Conservation (phyloP, 2,329 filamentous ascomycete genomes). For the Exophiala viscosa region DNA sequence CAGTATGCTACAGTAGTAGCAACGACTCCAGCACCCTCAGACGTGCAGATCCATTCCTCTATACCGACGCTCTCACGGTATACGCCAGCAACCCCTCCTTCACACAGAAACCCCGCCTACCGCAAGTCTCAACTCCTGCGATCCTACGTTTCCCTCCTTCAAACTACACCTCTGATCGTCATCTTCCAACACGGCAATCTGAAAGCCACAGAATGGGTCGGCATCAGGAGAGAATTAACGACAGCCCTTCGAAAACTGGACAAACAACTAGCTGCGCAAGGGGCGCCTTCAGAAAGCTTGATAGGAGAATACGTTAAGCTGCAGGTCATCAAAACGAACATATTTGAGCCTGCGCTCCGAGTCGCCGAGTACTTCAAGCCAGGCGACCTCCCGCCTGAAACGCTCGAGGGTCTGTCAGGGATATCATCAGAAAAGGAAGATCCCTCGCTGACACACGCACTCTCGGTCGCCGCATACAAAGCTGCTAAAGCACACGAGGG, state of each 20-base stretch:
- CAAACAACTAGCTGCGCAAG: constrained; percentile 58
- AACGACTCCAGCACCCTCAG: constrained; percentile 51
- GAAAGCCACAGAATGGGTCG: constrained; percentile 69
- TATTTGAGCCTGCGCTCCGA: constrained; percentile 79
- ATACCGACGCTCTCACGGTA: constrained; percentile 48
- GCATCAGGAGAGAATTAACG: constrained; percentile 66
- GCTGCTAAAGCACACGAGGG: constrained; percentile 49
- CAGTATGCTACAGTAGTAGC: constrained; percentile 44
- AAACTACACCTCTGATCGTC: constrained; percentile 77
- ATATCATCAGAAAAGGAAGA: constrained; percentile 34
- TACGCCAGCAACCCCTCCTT: constrained; percentile 73
- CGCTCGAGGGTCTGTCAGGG: constrained; percentile 29
- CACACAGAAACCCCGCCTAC: constrained; percentile 77
- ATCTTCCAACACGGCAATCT: constrained; percentile 81
- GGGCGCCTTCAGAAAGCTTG: constrained; percentile 37
- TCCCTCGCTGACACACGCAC: constrained; percentile 52
- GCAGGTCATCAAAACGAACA: constrained; percentile 81
- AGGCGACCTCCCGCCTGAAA: constrained; percentile 33
- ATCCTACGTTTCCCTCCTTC: constrained; percentile 82
- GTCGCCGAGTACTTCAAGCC: constrained; percentile 79
- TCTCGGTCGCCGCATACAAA: constrained; percentile 55
- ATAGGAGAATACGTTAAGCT: constrained; percentile 66
- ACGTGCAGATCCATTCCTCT: constrained; percentile 45
- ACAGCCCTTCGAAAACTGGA: constrained; percentile 63
- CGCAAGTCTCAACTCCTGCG: constrained; percentile 87